Evolutionary conservation across 768 basidiomycete species (phyloP).

Genomic region (Lentinula detonsa): DNA sequence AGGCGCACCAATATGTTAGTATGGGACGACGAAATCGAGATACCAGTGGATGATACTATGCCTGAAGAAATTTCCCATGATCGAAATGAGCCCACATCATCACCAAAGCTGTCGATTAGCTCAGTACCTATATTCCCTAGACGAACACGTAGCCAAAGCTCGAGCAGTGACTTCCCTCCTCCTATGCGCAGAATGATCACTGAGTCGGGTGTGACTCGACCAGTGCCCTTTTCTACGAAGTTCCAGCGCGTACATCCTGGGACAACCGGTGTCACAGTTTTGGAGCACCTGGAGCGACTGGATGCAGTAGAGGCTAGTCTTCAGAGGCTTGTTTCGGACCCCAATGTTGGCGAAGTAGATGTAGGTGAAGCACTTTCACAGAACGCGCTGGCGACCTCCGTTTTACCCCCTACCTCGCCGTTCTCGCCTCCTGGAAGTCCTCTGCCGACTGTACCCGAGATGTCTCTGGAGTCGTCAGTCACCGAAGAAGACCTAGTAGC

Average conservation of each 20-base stretch:
- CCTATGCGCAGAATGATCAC: constrained; percentile 60
- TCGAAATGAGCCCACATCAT: constrained; percentile 32
- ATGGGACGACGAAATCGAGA: constrained; percentile 82
- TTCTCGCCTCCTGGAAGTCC: constrained; percentile 60
- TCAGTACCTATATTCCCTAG: constrained; percentile 51
- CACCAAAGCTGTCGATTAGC: constrained; percentile 56
- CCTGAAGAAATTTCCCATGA: constrained; percentile 24
- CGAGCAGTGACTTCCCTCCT: constrained; percentile 69
- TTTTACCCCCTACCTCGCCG: constrained; percentile 30
- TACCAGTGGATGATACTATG: constrained; percentile 45
- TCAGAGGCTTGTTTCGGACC: constrained; percentile 60
- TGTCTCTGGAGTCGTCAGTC: constrained; percentile 44
- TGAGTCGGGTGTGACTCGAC: constrained; percentile 60
- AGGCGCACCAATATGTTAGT: constrained; percentile 76
- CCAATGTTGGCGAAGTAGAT: constrained; percentile 53
- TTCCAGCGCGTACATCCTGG: constrained; percentile 80
- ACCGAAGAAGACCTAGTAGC: constrained; percentile 67
- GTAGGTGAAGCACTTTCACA: constrained; percentile 42
- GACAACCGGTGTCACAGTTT: constrained; percentile 79
- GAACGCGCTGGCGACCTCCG: constrained; percentile 23
- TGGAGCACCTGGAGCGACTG: constrained; percentile 80
- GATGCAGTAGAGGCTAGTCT: constrained; percentile 79
- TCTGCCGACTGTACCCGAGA: constrained; percentile 51
- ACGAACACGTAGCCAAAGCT: constrained; percentile 53
- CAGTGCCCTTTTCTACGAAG: constrained; percentile 81